These are phyloP conservation scores for Apiotrichum porosum DNA, from an alignment of 1,284 basidiomycete species.

Conservation along the genomic window DNA sequence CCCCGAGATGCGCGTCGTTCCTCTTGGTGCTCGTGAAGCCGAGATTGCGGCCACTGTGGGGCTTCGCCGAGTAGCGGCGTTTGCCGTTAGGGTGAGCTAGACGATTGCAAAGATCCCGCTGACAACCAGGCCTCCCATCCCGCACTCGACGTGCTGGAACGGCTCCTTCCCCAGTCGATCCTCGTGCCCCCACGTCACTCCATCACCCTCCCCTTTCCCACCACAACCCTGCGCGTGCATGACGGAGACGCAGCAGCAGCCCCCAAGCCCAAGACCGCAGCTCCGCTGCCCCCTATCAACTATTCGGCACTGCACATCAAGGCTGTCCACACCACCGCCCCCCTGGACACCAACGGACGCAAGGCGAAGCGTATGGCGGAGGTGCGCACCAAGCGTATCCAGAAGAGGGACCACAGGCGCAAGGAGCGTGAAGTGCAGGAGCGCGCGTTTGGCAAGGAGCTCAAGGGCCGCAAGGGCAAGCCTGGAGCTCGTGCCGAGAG, in stretches of 20 bases:
- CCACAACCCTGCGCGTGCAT: constrained; percentile 24
- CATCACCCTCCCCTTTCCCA: constrained; percentile 49
- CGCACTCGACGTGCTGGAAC: constrained; percentile 14
- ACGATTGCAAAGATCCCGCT: background rate
- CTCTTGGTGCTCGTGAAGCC: constrained; percentile 66
- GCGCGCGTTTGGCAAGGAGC: constrained; percentile 2
- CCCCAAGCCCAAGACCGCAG: background rate
- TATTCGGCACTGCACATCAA: constrained; percentile 73
- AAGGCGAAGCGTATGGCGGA: constrained; percentile 61
- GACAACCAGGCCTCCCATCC: constrained; percentile 29
- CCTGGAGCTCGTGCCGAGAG: constrained; percentile 1
- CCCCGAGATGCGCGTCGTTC: constrained; percentile 56
- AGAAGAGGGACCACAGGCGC: constrained; percentile 45
- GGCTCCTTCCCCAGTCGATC: constrained; percentile 32
- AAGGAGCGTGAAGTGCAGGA: constrained; percentile 22
- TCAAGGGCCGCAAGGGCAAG: background rate
- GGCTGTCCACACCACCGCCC: constrained; percentile 72
- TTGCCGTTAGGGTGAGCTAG: constrained; percentile 59
- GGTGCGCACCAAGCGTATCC: constrained; percentile 55
- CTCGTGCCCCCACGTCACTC: constrained; percentile 37
- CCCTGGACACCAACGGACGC: constrained; percentile 68
- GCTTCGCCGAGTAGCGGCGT: constrained; percentile 62
- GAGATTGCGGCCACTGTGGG: constrained; percentile 61
- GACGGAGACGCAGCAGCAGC: background rate
- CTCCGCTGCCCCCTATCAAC: constrained; percentile 20